A percentile compares a stretch with the other conserved stretches of the same genome.
phyloP scores from a whole-genome alignment of 129 eudicot genomes.

The Flaveria brownii region DNA sequence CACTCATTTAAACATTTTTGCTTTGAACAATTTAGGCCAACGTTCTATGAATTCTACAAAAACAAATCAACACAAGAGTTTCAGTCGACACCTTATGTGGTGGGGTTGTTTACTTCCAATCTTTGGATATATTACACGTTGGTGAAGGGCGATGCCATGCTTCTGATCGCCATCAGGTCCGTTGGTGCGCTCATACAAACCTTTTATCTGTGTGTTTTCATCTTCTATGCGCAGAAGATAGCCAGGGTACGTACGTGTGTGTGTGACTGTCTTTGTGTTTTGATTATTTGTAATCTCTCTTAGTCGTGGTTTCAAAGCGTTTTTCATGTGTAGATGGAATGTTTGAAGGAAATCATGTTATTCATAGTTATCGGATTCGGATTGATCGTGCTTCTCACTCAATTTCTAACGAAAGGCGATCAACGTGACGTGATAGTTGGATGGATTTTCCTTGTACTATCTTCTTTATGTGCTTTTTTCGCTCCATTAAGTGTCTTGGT shows the following conservation, averaged over 20 bases:
- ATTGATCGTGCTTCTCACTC: slow-evolving; percentile 53
- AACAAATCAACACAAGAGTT: slow-evolving; percentile 85
- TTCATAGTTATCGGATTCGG: slow-evolving; percentile 65
- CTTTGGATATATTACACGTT: slow-evolving; percentile 88
- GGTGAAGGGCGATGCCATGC: slow-evolving; percentile 58
- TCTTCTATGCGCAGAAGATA: slow-evolving; percentile 61
- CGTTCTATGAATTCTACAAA: slow-evolving; percentile 73
- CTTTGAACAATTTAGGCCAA: slow-evolving; percentile 53
- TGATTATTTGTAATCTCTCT: background rate
- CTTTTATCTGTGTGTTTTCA: slow-evolving; percentile 54
- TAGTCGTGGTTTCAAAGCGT: background rate
- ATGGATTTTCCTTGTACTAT: slow-evolving; percentile 81
- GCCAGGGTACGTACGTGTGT: slow-evolving; percentile 44
- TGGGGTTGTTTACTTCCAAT: slow-evolving; percentile 75
- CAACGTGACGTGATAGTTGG: slow-evolving; percentile 64
- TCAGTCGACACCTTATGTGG: slow-evolving; percentile 76
- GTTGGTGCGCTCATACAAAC: slow-evolving; percentile 69
- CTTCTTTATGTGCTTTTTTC: slow-evolving; percentile 68
- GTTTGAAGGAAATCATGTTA: slow-evolving; percentile 46
- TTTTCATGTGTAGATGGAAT: slow-evolving; percentile 49
- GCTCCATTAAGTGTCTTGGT: slow-evolving; percentile 89
- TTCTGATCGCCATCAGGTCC: slow-evolving; percentile 79
- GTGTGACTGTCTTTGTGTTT: background rate
- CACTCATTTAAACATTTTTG: background rate
- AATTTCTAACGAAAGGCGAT: slow-evolving; percentile 45